Conservation (phyloP, 257 asterid genomes). For the Asclepias syriaca region DNA sequence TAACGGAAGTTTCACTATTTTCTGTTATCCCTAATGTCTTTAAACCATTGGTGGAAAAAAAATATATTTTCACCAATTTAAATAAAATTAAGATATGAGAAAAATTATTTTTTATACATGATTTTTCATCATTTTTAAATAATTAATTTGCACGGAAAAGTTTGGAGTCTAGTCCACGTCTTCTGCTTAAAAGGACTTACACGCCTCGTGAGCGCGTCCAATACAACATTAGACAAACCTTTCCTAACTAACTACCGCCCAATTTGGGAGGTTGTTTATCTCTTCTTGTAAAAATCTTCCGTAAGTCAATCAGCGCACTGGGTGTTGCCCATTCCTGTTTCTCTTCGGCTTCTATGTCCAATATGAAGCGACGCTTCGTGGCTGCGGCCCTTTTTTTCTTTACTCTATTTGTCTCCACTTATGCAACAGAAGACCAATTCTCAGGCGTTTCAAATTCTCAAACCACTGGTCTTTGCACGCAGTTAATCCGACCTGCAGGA, state of each 20-base stretch:
- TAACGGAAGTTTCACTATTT: too few relatives aligned
- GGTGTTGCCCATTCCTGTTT: background rate
- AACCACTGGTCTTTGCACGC: constrained; percentile 56
- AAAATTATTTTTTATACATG: too few relatives aligned
- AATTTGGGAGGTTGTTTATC: too few relatives aligned
- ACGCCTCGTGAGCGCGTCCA: too few relatives aligned
- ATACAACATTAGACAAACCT: background rate
- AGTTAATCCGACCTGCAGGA: constrained; percentile 65
- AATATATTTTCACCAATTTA: too few relatives aligned
- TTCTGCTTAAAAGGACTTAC: too few relatives aligned
- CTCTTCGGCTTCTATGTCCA: background rate
- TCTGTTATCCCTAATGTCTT: too few relatives aligned
- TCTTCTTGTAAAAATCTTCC: background rate
- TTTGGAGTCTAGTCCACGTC: too few relatives aligned
- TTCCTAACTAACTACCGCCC: background rate
- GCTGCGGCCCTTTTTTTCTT: constrained; percentile 17
- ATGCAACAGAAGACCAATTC: constrained; percentile 39
- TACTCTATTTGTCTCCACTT: constrained; percentile 18
- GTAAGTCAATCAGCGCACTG: background rate
- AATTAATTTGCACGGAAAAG: too few relatives aligned
- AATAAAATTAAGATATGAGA: too few relatives aligned
- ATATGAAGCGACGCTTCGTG: background rate
- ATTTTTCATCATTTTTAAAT: too few relatives aligned
- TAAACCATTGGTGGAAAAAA: too few relatives aligned
- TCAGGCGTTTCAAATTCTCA: constrained; percentile 28